Evolutionary conservation across 2,329 filamentous ascomycete genomes (phyloP).

Genomic region (Neoscytalidium dimidiatum): DNA sequence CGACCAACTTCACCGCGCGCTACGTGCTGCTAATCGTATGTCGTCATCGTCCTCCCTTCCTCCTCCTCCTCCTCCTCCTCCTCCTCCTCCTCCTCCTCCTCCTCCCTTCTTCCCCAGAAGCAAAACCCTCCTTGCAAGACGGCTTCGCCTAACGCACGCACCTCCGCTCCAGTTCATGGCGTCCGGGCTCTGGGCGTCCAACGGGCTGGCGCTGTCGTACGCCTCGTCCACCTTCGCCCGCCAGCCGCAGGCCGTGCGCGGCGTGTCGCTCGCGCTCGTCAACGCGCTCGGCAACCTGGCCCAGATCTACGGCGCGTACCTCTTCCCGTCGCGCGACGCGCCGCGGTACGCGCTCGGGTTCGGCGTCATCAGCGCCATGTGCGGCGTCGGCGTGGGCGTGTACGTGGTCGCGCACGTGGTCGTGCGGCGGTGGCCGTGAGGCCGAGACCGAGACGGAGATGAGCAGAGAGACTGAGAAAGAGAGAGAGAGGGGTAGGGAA

Average conservation of each 20-base stretch:
- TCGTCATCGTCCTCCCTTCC: too few relatives aligned
- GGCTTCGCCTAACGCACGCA: too few relatives aligned
- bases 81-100: not conserved
- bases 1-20: constrained; percentile 51
- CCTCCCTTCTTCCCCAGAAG: not conserved
- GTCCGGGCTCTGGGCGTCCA: constrained; percentile 56
- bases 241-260: constrained; percentile 53
- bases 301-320: constrained; percentile 57
- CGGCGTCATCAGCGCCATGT: constrained; percentile 35
- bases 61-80: not conserved
- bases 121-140: too few relatives aligned
- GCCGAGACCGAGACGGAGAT: constrained; percentile 22
- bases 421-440: constrained; percentile 25
- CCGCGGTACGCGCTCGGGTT: constrained; percentile 47
- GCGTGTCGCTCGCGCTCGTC: constrained; percentile 54
- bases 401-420: constrained; percentile 34
- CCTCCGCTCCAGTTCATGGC: constrained; percentile 47
- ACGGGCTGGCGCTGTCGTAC: constrained; percentile 54
- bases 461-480: constrained; percentile 10
- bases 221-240: constrained; percentile 54
- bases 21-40: constrained; percentile 53
- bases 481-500: constrained; percentile 13
- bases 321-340: constrained; percentile 52
- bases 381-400: constrained; percentile 32
- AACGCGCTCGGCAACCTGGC: constrained; percentile 58